These are phyloP conservation scores for Colletotrichum chrysophilum DNA, from an alignment of 2,329 filamentous ascomycete genomes.

Conservation along the genomic window DNA sequence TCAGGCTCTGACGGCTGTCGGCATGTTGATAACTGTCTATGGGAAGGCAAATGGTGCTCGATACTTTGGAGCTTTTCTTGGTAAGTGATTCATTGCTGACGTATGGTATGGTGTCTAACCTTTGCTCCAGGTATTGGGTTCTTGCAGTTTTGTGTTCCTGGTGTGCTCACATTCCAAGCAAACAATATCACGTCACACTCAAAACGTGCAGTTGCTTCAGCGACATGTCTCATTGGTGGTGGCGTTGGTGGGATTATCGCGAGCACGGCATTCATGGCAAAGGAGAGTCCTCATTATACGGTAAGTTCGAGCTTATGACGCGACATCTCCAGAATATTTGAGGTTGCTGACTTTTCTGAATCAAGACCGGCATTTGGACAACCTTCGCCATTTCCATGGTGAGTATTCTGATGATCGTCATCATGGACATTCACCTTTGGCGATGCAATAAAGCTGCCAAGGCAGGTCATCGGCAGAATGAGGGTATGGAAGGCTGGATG, in stretches of 20 bases:
- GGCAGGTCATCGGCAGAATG: background rate
- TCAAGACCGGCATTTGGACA: slow-evolving; percentile 16
- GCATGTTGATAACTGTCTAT: slow-evolving; percentile 22
- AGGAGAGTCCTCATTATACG: slow-evolving; percentile 25
- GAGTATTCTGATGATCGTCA: slow-evolving; percentile 4
- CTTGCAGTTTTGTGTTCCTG: slow-evolving; percentile 32
- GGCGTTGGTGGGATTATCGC: slow-evolving; percentile 29
- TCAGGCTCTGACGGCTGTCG: slow-evolving; percentile 28
- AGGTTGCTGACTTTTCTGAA: background rate
- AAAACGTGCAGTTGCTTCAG: slow-evolving; percentile 32
- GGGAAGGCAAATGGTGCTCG: slow-evolving; percentile 5
- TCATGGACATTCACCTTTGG: slow-evolving; percentile 19
- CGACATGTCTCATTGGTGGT: slow-evolving; percentile 31
- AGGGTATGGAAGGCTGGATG: slow-evolving; percentile 11
- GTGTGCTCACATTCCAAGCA: slow-evolving; percentile 32
- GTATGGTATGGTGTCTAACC: rapidly evolving
- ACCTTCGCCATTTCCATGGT: slow-evolving; percentile 16
- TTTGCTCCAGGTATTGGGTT: slow-evolving; percentile 26
- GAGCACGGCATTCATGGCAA: slow-evolving; percentile 23
- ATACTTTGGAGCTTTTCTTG: slow-evolving; percentile 28
- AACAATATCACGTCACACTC: slow-evolving; percentile 35
- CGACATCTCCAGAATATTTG: background rate
- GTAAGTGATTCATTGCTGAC: slow-evolving; percentile 30
- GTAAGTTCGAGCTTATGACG: background rate
- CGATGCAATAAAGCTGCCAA: slow-evolving; percentile 13